Base-by-base conservation (phyloP, 306 rosid species). In the Aeschynomene evenia region DNA sequence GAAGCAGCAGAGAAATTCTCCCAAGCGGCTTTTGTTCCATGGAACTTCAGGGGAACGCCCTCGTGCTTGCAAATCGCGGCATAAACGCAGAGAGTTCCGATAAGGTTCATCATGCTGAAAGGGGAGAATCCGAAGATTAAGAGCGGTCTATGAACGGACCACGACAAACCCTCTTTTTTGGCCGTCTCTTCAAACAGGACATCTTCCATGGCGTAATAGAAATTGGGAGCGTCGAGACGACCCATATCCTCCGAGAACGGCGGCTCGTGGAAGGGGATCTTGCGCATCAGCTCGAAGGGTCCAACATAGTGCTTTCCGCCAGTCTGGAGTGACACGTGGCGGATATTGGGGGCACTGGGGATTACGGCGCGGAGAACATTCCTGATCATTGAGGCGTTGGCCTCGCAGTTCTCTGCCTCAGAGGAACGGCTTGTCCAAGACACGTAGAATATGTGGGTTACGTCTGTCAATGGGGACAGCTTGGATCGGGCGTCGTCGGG, bases 371-470 rank as follows among this genome's bases (percentile, higher is more conserved):
- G n/a, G n/a, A n/a, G n/a, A n/a, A n/a, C n/a, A n/a, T n/a, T n/a
- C n/a, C 75, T 63, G 1, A 89, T 22, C 96, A 87, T 87, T 0
- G 79, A 73, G 2, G 82, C 91, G 76, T 90, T 90, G 39, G 68
- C 78, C 12, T 80, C 54, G 56, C 88, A 90, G 11, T 80, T 90
- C 63, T 83, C 86, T 0, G 74, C 76, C 64, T 87, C 93, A 0
- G 82, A 78, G 65, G 85, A 13, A 36, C 84, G 85, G 21, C 5
- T 68, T 26, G 81, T 43, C 96, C 93, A 87, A 2, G 78, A 63
- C n/a, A 77, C 91, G 73, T 85, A 90, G 77, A 90, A 90, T 62
- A 90, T n/a, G 86, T 90, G 86, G 1, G 93, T 87, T 13, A 90
- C 86, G 33, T 90, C 93, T 4, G 85, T 74, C 8, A 90, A 60